Evolutionary conservation across 352 stramenopile genomes (phyloP), one percentile per base, ranked within the genome.

Genomic region (Phytophthora sojae): DNA sequence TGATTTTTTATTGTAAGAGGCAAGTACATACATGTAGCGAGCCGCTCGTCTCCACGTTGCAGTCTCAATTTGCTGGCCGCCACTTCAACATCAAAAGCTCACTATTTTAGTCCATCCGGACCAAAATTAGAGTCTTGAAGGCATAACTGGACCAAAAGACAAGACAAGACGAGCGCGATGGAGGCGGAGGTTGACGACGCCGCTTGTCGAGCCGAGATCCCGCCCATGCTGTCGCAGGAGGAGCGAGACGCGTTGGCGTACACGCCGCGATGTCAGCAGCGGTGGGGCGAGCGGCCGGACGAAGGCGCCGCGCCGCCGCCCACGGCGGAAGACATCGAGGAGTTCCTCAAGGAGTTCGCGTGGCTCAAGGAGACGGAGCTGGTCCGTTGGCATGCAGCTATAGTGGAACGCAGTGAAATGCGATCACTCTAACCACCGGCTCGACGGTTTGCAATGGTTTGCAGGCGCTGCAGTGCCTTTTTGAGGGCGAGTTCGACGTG

Each of bases 391-490:
- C 12, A 25, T n/a, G 17, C 3, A 25, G 25, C 29, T 26, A 57
- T 52, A 15, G 9, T 29, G 21, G 51, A 71, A 51, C 35, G 7
- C 14, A 52, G 39, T 52, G 3, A 25, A 5, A 49, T 19, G 8
- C 42, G 14, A 49, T 19, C 42, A 0, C 42, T 49, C 37, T 65
- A 51, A 56, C 29, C 1, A 55, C 21, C 30, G 17, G 44, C 45
- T n/a, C 19, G 42, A 23, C 21, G 9, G 8, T 21, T 11, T 61
- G 60, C 37, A 30, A 61, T 42, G 54, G 12, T 56, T 63, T 39
- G 4, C 58, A 94, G 86, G 86, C 81, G 14, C 79, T 92, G 8
- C 80, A 82, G 47, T 88, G 82, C 57, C 77, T 94, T 19, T 81
- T 83, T 67, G 81, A 86, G n/a, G 77, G 75, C 29, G 69, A 82